Base-by-base conservation (phyloP, 2,329 filamentous ascomycete genomes). In the Sporothrix euskadiensis region DNA sequence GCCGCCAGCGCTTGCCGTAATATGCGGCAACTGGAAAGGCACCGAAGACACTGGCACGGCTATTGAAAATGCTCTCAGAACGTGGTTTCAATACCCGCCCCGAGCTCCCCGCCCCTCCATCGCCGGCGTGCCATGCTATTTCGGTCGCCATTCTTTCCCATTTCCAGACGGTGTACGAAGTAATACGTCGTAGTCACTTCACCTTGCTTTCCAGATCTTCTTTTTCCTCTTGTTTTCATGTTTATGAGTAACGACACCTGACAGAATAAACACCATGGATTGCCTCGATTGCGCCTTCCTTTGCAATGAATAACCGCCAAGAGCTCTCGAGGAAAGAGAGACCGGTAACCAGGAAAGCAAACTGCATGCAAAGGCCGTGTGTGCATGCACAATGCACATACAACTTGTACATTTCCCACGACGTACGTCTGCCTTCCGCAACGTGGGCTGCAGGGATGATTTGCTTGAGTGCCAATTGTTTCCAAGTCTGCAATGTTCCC, bases 361-460 rank as follows among this genome's bases (percentile, higher is more conserved):
- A n/a, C 7, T 30, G 59, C 6, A 59, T 59, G n/a, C n/a, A 56
- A 56, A 26, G 52, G 52, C 52, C 52, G 16, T 32, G 14, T 19
- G 7, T 14, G n/a, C 30, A 5, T 10, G 8, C 10, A 19, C 26
- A 35, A 35, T 59, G 56, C 12, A 9, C 30, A 26, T n/a, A 56
- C 9, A 56, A 26, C 39, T 7, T 7, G 39, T 41, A 1, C 39
- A 7, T 41, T 22, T 47, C 39, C 61, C 32, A 47, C 61, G 61
- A 61, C 57, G 61, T 22, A 66, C 39, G 12, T 66, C 61, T 66
- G 39, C 39, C 10, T 47, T 65, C 14, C 61, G 44, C 61, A 66
- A 47, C 61, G 39, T 47, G 39, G 61, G 39, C 22, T 66, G 61
- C 61, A 66, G 61, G 35, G 39, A 66, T 47, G 61, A 7, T 5